Evolutionary conservation across 2,329 filamentous ascomycete species (phyloP).

Genomic region (Colletotrichum phormii): DNA sequence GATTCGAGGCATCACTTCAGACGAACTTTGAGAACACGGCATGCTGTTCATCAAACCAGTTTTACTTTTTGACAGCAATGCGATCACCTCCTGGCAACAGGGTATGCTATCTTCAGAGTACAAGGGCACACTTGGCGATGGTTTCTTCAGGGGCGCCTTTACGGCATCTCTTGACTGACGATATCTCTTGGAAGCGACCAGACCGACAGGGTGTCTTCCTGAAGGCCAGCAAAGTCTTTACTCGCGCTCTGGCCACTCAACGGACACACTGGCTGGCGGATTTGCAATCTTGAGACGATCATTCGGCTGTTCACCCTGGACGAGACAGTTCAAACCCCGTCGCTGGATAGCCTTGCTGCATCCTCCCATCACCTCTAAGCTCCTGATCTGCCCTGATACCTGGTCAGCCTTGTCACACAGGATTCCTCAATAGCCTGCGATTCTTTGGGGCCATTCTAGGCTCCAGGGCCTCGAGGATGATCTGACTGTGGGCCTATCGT

Average conservation of each 20-base stretch:
- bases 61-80: constrained; percentile 1
- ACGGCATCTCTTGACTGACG: background rate
- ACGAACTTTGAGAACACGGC: constrained; percentile 24
- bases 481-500: constrained; percentile 23
- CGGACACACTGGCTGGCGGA: constrained; percentile 7
- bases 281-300: constrained; percentile 40
- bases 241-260: constrained; percentile 10
- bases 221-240: background rate
- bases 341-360: constrained; percentile 22
- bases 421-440: background rate
- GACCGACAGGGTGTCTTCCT: background rate
- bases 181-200: constrained; percentile 3
- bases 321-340: constrained; percentile 26
- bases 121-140: constrained; percentile 9
- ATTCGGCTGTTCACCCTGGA: constrained; percentile 17
- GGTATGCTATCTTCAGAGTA: constrained; percentile 1
- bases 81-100: constrained; percentile 12
- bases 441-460: constrained; percentile 7
- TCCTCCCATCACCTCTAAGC: background rate
- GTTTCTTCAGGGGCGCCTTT: constrained; percentile 9
- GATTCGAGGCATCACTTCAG: constrained; percentile 25
- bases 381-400: background rate
- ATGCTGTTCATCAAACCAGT: constrained; percentile 16
- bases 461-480: background rate
- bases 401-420: constrained; percentile 21